Evolutionary conservation across 306 rosid genomes (phyloP), one percentile per base, ranked within the genome.

Genomic region (Prunus dulcis): DNA sequence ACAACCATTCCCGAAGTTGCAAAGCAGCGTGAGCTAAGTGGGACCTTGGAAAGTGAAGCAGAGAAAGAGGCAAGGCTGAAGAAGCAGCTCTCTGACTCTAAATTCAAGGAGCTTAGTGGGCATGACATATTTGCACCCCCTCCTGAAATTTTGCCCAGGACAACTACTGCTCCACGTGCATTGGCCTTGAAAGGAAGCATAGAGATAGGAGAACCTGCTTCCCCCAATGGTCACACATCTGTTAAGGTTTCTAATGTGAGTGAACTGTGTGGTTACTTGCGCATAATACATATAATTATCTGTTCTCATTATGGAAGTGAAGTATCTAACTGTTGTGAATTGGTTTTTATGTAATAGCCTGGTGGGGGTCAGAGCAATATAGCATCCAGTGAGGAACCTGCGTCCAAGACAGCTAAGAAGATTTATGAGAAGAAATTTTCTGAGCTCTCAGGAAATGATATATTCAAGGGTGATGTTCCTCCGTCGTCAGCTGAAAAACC

Each of bases 121-220:
- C 96, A 92, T 68, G 92, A 92, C 90, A 95, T 95, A 78, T 95
- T 95, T 81, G 99, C 99, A 14, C 90, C 99, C 45, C 97, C 99
- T 30, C 97, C 97, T 18, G 99, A 95, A 88, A 95, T 95, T 76
- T 79, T 92, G 74, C 99, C 99, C 10, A 84, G 91, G 69, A 89
- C 91, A 28, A 67, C 85, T 69, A 92, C 87, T 70, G 93, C 96
- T 17, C 78, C 78, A 41, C 97, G 98, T 30, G 71, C 86, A 69
- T 64, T 88, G 79, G 93, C 87, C 78, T 84, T 92, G 86, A 85
- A 84, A 88, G 99, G 99, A 80, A 90, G 91, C 92, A 88, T 91
- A 17, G 89, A 79, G 69, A 89, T 92, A 20, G 98, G 98, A 58
- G 97, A 86, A 72, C 74, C 86, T 25, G 66, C 76, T 38, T 3